Evolutionary conservation across 768 basidiomycete species (phyloP), one percentile per base, ranked within the genome.

Genomic region (Tephrocybe rancida): DNA sequence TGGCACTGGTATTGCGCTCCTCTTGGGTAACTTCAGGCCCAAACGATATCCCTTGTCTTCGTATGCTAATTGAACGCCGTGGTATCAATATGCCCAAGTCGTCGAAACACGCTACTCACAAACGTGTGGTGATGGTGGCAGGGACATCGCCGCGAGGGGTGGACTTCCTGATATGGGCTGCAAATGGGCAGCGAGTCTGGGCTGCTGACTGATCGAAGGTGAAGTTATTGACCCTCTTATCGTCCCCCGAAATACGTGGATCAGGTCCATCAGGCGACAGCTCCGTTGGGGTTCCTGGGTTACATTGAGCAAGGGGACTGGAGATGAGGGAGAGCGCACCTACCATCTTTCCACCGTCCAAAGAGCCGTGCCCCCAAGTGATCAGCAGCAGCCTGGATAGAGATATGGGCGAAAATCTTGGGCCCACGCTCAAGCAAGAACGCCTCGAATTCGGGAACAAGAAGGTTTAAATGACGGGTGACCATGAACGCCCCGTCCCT

Each of bases 311-410:
- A n/a, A 25, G 16, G n/a, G n/a, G 14, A 8, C 19, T 26, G 22
- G 18, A 3, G 11, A 16, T 38, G 8, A 38, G n/a, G 1, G 39
- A 10, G 7, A 22, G 13, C 13, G 4, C 2, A 5, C 51, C 34
- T 19, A 56, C 54, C 54, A 30, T 46, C 49, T 21, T 56, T 56
- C 56, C 56, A 58, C 30, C 57, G 37, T 14, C 72, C 72, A 32
- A 73, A 54, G 38, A 59, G 51, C 7, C 58, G 50, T 13, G 58
- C 50, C 5, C 55, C 58, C 5, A 56, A 25, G 13, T 27, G 39
- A 25, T 49, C 51, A 3, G 58, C 54, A 47, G 58, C 58, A 2
- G 22, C 41, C n/a, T 60, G 30, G 3, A 34, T 39, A 18, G 42
- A 21, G 44, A 55, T 13, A 14, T 52, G 38, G 4, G 54, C 43